These are phyloP conservation scores for Aureobasidium mangrovei DNA, from an alignment of 2,329 filamentous ascomycete species.

Conservation along the genomic window DNA sequence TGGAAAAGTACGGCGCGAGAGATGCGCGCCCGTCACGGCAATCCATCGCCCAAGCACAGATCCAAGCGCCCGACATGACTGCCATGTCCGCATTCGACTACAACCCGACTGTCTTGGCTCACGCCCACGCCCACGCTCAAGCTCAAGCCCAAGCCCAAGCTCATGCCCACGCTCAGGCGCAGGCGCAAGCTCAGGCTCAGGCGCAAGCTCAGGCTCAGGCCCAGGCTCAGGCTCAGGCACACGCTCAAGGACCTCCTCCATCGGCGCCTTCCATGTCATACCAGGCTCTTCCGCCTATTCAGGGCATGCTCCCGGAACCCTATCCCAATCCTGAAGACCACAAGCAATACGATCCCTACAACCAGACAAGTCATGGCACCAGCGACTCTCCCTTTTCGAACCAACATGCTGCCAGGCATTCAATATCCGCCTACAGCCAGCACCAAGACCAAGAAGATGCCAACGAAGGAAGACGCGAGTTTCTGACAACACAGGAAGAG, in stretches of 20 bases:
- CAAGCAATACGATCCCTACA: conserved; percentile 27
- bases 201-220: conserved; percentile 16
- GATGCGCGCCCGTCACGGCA: conserved; percentile 16
- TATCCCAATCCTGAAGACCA: conserved; percentile 32
- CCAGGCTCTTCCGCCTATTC: conserved; percentile 30
- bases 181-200: conserved; percentile 25
- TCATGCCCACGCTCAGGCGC: conserved; percentile 16
- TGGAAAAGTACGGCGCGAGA: conserved; percentile 59
- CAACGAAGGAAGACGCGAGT: conserved; percentile 46
- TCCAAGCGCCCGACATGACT: background rate
- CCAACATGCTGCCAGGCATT: conserved; percentile 31
- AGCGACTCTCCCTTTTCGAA: conserved; percentile 24
- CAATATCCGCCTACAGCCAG: conserved; percentile 27
- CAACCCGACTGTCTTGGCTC: conserved; percentile 5
- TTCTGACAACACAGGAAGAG: conserved; percentile 66
- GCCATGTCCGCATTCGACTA: conserved; percentile 8
- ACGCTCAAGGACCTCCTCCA: background rate
- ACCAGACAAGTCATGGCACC: conserved; percentile 19
- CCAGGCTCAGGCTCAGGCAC: conserved; percentile 5
- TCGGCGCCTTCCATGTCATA: background rate
- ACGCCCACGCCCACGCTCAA: conserved; percentile 7
- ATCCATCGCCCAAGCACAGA: conserved; percentile 17
- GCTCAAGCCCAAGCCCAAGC: conserved; percentile 10
- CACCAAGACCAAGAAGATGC: conserved; percentile 31
- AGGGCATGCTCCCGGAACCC: conserved; percentile 39